Base-by-base conservation (phyloP, 176 grass and related monocot species). In the Pharus latifolius region DNA sequence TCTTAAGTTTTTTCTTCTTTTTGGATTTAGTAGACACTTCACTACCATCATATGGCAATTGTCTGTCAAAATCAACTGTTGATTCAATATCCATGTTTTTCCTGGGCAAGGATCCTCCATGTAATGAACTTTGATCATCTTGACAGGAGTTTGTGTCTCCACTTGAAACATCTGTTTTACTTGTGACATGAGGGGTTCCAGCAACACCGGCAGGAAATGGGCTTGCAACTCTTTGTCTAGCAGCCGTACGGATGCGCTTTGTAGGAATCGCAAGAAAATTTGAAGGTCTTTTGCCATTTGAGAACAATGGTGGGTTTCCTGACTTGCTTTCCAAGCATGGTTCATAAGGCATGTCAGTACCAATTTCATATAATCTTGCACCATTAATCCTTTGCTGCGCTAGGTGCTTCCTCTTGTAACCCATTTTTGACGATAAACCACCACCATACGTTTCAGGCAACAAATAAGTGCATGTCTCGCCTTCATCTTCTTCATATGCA, bases 161-260 rank as follows among this genome's bases (percentile, higher is more conserved):
- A 85, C 94, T 98, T 44, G 94, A 98, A 61, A 67, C 84, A 85
- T 98, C 94, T 15, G 87, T 90, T 89, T 90, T 98, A 86, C 50
- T 78, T 70, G 74, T 85, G 55, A 78, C 67, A 62, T 76, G 78
- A 17, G 79, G n/a, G 34, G 66, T 52, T 29, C 63, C 77, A 76
- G 60, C 45, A 73, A 42, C 63, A 40, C 62, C 53, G 32, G 70
- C 58, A 55, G 49, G 65, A 56, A 86, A 82, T 52, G 80, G 79
- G 60, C 89, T 88, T 63, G 56, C 81, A 77, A 88, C 75, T 74
- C 80, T 75, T 67, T 89, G 85, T 78, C 89, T 81, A 65, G 79
- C 58, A 62, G 90, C 84, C 68, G 89, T 90, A 9, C 89, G 73
- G 64, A 80, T 56, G 61, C 86, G 89, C 74, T 92, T 98, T 50